Percentiles rank a stretch among this genome's conserved stretches.
Evolutionary conservation across 2,329 filamentous ascomycete genomes (phyloP).

Genomic region (Pseudogymnoascus verrucosus): DNA sequence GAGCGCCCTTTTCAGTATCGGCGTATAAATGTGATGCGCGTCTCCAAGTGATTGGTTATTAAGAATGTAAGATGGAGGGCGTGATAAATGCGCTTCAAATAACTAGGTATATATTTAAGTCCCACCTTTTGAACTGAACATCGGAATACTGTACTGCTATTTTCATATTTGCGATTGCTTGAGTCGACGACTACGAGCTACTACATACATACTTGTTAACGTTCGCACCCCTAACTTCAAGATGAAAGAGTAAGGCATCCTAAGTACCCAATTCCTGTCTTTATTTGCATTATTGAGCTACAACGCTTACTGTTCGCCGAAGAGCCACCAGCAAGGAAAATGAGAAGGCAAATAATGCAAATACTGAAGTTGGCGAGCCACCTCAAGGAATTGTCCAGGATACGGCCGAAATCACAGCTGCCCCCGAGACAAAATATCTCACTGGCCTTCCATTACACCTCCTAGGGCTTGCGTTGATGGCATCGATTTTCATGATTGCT

Average conservation of each 20-base stretch:
- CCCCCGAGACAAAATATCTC: constrained; percentile 15
- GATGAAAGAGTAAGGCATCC: neutral
- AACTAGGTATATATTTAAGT: neutral
- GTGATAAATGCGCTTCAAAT: neutral
- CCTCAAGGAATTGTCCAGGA: neutral
- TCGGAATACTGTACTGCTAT: neutral
- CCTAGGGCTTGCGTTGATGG: neutral
- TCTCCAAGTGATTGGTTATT: neutral
- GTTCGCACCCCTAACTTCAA: neutral
- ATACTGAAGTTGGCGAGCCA: neutral
- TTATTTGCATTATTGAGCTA: neutral
- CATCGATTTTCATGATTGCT: constrained; percentile 35
- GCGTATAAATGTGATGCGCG: neutral
- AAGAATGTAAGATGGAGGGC: neutral
- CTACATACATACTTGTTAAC: neutral
- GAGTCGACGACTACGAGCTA: neutral
- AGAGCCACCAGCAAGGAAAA: neutral
- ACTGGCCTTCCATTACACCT: neutral
- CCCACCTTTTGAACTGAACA: neutral
- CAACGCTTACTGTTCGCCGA: neutral
- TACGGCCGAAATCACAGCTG: neutral
- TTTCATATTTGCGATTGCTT: neutral
- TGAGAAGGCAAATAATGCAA: neutral
- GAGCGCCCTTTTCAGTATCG: neutral
- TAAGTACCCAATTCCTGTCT: neutral